Evolutionary conservation across 345 rosid species (phyloP).

Genomic region (Linum trigynum): DNA sequence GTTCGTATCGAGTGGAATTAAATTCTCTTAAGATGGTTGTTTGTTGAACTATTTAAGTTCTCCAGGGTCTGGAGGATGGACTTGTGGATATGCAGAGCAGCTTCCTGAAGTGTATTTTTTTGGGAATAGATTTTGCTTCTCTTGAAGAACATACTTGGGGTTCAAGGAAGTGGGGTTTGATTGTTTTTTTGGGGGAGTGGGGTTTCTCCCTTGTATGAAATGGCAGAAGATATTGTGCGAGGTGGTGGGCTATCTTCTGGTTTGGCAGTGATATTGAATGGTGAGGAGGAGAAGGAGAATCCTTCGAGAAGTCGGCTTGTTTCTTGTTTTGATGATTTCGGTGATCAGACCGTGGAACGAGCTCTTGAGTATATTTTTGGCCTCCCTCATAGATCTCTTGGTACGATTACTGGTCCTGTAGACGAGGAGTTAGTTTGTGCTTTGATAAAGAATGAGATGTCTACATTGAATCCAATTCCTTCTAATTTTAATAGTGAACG

Average conservation of each 20-base stretch:
- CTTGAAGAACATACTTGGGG: not conserved
- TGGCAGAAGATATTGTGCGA: constrained; percentile 78
- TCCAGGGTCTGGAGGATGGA: not conserved
- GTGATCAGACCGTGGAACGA: constrained; percentile 59
- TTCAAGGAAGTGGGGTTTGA: not conserved
- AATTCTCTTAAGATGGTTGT: not conserved
- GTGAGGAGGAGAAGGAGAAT: constrained; percentile 51
- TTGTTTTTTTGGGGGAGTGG: constrained; percentile 8
- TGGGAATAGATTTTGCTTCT: not conserved
- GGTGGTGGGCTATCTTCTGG: constrained; percentile 73
- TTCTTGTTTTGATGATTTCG: constrained; percentile 67
- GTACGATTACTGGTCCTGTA: constrained; percentile 37
- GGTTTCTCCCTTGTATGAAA: constrained; percentile 21
- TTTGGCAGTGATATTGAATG: constrained; percentile 64
- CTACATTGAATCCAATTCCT: constrained; percentile 20
- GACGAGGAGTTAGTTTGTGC: constrained; percentile 34
- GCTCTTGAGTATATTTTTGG: constrained; percentile 74
- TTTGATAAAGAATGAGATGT: constrained; percentile 45
- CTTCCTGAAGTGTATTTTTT: not conserved
- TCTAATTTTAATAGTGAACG: constrained; percentile 23
- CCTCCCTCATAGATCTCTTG: constrained; percentile 53
- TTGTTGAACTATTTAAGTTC: not conserved
- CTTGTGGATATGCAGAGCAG: not conserved
- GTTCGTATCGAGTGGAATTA: no score
- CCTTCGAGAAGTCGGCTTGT: constrained; percentile 46